Evolutionary conservation across 2,329 filamentous ascomycete genomes (phyloP), one percentile per base, ranked within the genome.

Genomic region (Fusarium scirpi): DNA sequence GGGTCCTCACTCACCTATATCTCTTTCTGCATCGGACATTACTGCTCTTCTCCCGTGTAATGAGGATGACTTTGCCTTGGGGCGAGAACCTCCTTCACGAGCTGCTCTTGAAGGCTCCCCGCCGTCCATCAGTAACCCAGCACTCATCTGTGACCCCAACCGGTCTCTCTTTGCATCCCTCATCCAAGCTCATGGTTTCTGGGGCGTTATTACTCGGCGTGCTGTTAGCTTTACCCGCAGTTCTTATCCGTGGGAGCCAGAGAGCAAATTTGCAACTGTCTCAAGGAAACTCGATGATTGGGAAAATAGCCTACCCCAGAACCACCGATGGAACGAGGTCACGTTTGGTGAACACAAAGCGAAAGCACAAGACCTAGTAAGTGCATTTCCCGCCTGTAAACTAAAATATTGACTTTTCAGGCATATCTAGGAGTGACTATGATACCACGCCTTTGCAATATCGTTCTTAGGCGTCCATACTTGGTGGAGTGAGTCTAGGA

Each of bases 381-480:
- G 81, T 73, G 13, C 6, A 16, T 11, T 11, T 20, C 12, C 18
- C 9, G 12, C 8, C 7, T 24, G 22, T 6, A 30, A 44, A n/a
- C 38, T 13, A 8, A 30, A 32, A 15, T 40, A 25, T 55, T 75
- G 20, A 74, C 63, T n/a, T 15, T 2, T 2, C 4, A 87, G 85
- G 85, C 84, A 1, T 89, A 88, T 72, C 80, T 88, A 13, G 84
- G 84, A 44, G 82, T 87, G 8, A 87, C 86, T 6, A 87, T 87
- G 79, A 83, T 86, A 57, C 82, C 85, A 3, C 82, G 86, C 5
- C 81, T 89, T 8, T 88, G 86, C 74, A 86, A 88, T 61, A 87
- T 89, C 57, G 83, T 89, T 16, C 77, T 87, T 24, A 82, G 86
- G 20, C 85, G 85, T 57, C 82, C 85, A n/a, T 87, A 87, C 70